Evolutionary conservation across 2,329 filamentous ascomycete genomes (phyloP), one percentile per base, ranked within the genome.

Genomic region (Epichloe sp.): DNA sequence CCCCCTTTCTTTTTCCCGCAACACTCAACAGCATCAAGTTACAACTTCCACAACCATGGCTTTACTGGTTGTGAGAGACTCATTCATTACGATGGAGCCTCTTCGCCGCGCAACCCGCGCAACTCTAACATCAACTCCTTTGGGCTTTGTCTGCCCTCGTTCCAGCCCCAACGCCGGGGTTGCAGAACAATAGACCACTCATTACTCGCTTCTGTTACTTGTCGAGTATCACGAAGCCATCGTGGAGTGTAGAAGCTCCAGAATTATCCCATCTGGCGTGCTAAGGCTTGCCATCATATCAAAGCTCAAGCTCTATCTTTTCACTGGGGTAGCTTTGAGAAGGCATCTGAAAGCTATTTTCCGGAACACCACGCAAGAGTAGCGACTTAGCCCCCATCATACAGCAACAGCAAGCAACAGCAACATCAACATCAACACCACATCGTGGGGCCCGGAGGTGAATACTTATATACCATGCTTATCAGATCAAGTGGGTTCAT

Each of bases 91-190:
- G 19, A 52, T 49, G 47, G 42, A 26, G 19, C 8, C 4, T 36
- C 10, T 14, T 14, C 15, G 15, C 15, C 26, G 10, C 19, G 19
- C 42, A 21, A 15, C 40, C 42, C 26, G 10, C 19, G 26, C 36
- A 31, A 15, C 40, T 42, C 49, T 37, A 5, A 34, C 4, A n/a
- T 49, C 45, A 12, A 46, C n/a, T 14, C 23, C 5, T 17, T 37
- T 48, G 31, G 46, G 46, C 37, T 38, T 41, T 37, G 11, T 47
- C 8, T 49, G 46, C 42, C 42, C 52, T 23, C 19, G 48, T 41
- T 38, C 46, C 23, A 49, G 67, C 73, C 75, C 75, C 73, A 77
- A 73, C 60, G 74, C 55, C 58, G 74, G 74, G 75, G 74, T 75
- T 55, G 59, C 59, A 56, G 62, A 59, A 58, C 60, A 72, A 60